A percentile compares a stretch with the other conserved stretches of the same genome.
Evolutionary conservation across 371 early-diverging fungal genomes (phyloP).

Genomic region (Mucor lusitanicus): DNA sequence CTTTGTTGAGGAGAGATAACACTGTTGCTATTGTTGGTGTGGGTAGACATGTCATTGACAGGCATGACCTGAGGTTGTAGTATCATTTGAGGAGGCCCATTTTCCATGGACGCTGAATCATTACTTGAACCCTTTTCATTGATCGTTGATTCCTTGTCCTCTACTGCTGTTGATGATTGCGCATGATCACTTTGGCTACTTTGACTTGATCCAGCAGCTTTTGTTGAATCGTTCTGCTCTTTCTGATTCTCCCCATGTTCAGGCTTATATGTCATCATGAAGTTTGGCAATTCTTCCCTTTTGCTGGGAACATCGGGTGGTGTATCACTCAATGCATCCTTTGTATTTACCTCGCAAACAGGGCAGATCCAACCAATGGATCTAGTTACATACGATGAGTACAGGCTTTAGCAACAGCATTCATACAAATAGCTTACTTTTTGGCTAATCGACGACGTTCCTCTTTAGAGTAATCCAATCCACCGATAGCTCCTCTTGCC

Average conservation of each 20-base stretch:
- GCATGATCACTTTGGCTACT: not conserved
- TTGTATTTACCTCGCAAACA: conserved; percentile 26
- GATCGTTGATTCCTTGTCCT: not conserved
- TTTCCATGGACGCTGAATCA: not conserved
- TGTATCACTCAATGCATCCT: conserved; percentile 26
- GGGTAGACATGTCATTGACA: not conserved
- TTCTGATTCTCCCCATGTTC: not conserved
- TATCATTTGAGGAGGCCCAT: not conserved
- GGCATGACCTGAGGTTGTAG: not conserved
- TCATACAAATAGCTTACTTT: conserved; percentile 36
- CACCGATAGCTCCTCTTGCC: conserved; percentile 86
- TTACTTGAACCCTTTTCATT: not conserved
- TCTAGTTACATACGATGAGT: not conserved
- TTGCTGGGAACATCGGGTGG: conserved; percentile 4
- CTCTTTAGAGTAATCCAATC: conserved; percentile 71
- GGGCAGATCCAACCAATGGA: conserved; percentile 36
- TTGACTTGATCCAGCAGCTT: not conserved
- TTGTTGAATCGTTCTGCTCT: not conserved
- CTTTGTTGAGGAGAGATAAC: not conserved
- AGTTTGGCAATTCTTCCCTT: conserved; percentile 22
- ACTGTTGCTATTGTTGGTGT: not conserved
- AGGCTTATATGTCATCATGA: conserved; percentile 22
- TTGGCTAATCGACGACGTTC: conserved; percentile 69
- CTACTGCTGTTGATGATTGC: not conserved
- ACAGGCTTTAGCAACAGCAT: not conserved